Evolutionary conservation across 352 stramenopile species (phyloP), one percentile per base, ranked within the genome.

Genomic region (Phytophthora ohioensis): DNA sequence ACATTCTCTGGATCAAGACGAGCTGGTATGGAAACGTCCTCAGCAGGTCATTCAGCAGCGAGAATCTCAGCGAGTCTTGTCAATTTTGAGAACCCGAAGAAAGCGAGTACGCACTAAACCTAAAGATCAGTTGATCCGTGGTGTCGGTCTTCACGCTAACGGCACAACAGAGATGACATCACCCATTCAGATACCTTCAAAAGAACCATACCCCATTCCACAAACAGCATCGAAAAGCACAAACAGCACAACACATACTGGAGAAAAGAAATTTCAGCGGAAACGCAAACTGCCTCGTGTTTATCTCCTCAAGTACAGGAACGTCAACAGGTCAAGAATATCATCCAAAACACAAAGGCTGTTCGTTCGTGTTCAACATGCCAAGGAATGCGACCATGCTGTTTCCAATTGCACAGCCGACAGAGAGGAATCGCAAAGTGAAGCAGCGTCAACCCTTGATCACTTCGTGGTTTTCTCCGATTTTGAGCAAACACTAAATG

Each of bases 1-100:
- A 1, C 31, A 36, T 27, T 48, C 38, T 32, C 57, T 62, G 27
- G 62, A 71, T 31, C 32, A 72, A 10, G 68, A 80, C 10, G 56
- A 78, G 36, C 42, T 87, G 3, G 49, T 86, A 0, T 78, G 79
- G 71, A 84, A 72, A 47, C 69, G 69, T 13, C 79, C 81, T 3
- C 72, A 85, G 11, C 39, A 71, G 2, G 36, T 84, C 2, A 69
- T 84, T 17, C 43, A 80, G 46, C 59, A 67, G 13, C 53, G 69
- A 61, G 79, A 85, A 68, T 41, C 53, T 15, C 68, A 60, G 11
- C 67, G 79, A 35, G 4, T 79, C 4, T 42, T 48, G n/a, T 43
- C 21, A 11, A 17, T 63, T 15, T 13, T 49, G 15, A 61, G 57
- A 51, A 36, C 35, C 0, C 56, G 47, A 38, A 60, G 55, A 53